phyloP scores from a whole-genome alignment of 805 yeast species.

The Lipomyces japonicus region DNA sequence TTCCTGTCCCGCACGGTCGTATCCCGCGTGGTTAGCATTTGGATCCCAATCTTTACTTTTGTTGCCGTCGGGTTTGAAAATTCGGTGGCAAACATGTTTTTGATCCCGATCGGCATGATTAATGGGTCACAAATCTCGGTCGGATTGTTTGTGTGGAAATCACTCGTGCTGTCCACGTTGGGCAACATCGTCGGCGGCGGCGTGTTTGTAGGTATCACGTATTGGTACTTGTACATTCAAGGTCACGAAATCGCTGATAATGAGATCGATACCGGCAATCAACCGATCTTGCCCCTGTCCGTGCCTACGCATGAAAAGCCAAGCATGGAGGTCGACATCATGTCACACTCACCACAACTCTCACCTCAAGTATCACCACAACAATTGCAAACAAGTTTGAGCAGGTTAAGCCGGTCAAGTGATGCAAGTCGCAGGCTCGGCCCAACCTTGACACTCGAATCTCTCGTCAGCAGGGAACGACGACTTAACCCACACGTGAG shows the following conservation, averaged over 20 bases:
- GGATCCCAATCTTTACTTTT: slow-evolving; percentile 69
- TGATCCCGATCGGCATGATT: slow-evolving; percentile 61
- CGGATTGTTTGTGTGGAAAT: slow-evolving; percentile 66
- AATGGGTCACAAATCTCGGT: slow-evolving; percentile 64
- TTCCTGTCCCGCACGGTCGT: slow-evolving; percentile 75
- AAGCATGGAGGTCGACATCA: not conserved
- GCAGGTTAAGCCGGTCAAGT: not conserved
- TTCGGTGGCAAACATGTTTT: slow-evolving; percentile 76
- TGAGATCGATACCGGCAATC: slow-evolving; percentile 30
- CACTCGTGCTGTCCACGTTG: slow-evolving; percentile 62
- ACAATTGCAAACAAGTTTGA: not conserved
- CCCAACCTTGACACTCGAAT: not conserved
- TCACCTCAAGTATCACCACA: no score
- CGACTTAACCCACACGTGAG: no score
- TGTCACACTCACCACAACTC: no score
- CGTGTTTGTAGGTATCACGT: slow-evolving; percentile 58
- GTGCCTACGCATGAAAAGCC: not conserved
- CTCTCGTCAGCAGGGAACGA: no score
- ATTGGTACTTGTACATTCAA: slow-evolving; percentile 65
- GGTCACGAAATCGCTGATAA: slow-evolving; percentile 32
- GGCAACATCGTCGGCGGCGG: slow-evolving; percentile 82
- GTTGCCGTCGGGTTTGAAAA: slow-evolving; percentile 78
- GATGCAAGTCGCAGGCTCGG: not conserved
- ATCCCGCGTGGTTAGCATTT: slow-evolving; percentile 62
- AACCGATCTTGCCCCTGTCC: slow-evolving; percentile 11